Base-by-base conservation (phyloP, 148 eudicot genomes). In the Arbutus unedo region DNA sequence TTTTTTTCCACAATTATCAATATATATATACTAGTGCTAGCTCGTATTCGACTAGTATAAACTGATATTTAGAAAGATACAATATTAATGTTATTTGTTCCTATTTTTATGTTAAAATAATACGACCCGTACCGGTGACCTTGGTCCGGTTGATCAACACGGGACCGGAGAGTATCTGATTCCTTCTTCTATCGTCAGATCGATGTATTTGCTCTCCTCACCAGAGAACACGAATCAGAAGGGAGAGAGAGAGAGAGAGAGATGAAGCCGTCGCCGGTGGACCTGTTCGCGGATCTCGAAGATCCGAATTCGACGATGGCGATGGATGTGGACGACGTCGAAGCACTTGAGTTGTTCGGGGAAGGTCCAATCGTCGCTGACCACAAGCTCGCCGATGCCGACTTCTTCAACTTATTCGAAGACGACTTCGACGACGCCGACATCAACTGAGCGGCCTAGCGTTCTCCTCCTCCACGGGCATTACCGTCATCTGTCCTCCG, bases 241-340 rank as follows among this genome's bases (percentile, higher is more conserved):
- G n/a, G 53, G 80, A 77, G 25, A 23, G 73, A 38, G 16, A 25
- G 15, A 77, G 56, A 19, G 51, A 44, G n/a, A 67, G 74, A 81
- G 70, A 93, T 93, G 97, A 90, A 89, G 88, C 84, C 89, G 60
- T 72, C 82, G 23, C 89, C 91, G 25, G 87, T 85, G 21, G 98
- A 93, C 2, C 86, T 73, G 84, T 74, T 85, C 50, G 87, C 81
- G 4, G 91, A 91, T 23, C 74, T 81, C 64, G 90, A 91, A 19
- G 93, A 91, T 62, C 90, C 85, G 2, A 89, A 83, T 14, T 80
- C 89, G 41, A 75, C 89, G 9, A 81, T 86, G 81, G 91, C 91
- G 8, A 94, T 94, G 98, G 98, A 94, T 75, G 93, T 94, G 8
- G 98, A 94, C 82, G 98, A 92, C 76, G 87, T 85, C 14, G 98